Evolutionary conservation across 306 rosid species (phyloP).

Genomic region (Datisca glomerata): DNA sequence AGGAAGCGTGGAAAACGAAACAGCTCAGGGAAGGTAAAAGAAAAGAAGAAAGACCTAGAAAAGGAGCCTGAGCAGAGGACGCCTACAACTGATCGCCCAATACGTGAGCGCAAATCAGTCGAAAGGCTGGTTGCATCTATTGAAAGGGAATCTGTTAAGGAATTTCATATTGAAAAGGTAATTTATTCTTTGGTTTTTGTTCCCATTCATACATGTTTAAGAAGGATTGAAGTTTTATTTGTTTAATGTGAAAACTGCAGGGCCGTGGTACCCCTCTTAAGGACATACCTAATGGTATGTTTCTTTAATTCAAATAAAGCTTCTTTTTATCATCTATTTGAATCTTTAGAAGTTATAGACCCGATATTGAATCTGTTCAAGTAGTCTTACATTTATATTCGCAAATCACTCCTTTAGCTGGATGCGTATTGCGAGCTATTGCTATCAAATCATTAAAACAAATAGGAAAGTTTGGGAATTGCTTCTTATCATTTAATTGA

Average conservation of each 20-base stretch:
- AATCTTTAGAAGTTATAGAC: too few relatives aligned
- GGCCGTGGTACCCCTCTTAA: constrained; percentile 82
- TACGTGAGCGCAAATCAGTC: constrained; percentile 89
- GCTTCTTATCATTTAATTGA: too few relatives aligned
- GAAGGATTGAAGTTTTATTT: constrained; percentile 12
- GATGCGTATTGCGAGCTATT: too few relatives aligned
- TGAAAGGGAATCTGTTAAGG: constrained; percentile 61
- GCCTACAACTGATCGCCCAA: constrained; percentile 75
- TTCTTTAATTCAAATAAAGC: constrained; percentile 12
- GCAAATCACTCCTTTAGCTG: too few relatives aligned
- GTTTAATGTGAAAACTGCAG: constrained; percentile 38
- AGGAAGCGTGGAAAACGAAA: constrained; percentile 40
- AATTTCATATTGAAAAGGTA: constrained; percentile 83
- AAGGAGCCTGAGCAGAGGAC: constrained; percentile 56
- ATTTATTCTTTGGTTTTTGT: constrained; percentile 4
- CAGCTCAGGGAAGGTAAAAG: constrained; percentile 27
- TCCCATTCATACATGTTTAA: constrained; percentile 6
- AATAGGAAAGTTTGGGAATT: too few relatives aligned
- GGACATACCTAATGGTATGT: constrained; percentile 90
- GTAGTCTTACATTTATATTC: too few relatives aligned
- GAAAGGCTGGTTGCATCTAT: constrained; percentile 88
- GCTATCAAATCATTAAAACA: too few relatives aligned
- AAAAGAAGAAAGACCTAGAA: constrained; percentile 29
- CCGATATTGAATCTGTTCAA: too few relatives aligned
- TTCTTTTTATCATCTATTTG: too few relatives aligned